Evolutionary conservation across 345 rosid genomes (phyloP).

Genomic region (Excoecaria cochinchinensis): DNA sequence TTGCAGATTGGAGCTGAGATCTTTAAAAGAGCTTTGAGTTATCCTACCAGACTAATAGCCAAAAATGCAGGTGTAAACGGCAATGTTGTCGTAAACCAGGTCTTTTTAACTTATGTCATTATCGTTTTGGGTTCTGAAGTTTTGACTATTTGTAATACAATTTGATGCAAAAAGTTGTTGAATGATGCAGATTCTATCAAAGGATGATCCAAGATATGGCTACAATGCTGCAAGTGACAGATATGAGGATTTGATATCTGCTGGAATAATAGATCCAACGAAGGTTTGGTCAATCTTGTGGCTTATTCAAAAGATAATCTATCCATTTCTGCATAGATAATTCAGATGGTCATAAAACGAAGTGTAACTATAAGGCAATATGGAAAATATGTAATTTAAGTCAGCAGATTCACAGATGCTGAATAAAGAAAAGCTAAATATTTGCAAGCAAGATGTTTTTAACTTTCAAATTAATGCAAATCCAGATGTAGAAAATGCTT

Average conservation of each 20-base stretch:
- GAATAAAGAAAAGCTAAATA: background rate
- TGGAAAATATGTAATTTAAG: background rate
- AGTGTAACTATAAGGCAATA: background rate
- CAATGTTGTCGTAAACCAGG: constrained; percentile 74
- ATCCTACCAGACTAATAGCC: constrained; percentile 76
- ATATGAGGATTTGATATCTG: constrained; percentile 73
- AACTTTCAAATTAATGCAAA: background rate
- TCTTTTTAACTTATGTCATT: constrained; percentile 19
- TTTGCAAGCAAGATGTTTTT: background rate
- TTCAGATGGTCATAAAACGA: background rate
- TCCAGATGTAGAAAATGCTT: background rate
- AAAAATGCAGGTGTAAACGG: constrained; percentile 85
- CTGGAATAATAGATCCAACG: constrained; percentile 86
- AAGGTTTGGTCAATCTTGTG: constrained; percentile 45
- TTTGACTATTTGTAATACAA: background rate
- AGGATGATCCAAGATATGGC: constrained; percentile 54
- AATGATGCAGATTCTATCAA: constrained; percentile 54
- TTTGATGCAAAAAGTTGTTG: constrained; percentile 11
- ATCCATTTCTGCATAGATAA: background rate
- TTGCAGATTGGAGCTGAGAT: constrained; percentile 88
- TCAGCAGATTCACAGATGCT: background rate
- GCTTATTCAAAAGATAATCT: background rate
- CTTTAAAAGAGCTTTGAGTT: constrained; percentile 75
- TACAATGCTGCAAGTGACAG: constrained; percentile 79
- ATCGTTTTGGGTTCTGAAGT: background rate